Evolutionary conservation across 495 filamentous ascomycete genomes (phyloP), one percentile per base, ranked within the genome.

Genomic region (Trichoderma virens): DNA sequence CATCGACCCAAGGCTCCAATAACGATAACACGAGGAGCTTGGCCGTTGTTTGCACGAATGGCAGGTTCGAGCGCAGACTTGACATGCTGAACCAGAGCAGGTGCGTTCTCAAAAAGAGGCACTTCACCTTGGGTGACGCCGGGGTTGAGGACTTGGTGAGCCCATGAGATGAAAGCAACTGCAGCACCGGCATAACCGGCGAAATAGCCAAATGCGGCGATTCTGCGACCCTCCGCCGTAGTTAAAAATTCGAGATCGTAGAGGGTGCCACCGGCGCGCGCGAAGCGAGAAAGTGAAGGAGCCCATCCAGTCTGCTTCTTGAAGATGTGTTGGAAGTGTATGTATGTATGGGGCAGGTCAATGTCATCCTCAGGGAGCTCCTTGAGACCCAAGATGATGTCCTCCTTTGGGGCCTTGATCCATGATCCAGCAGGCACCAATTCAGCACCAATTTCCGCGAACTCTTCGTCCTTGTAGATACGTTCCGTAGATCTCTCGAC

Each of bases 341-440:
- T 84, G 74, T 32, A 45, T 45, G 41, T 45, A 14, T 59, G 54
- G 4, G 54, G 54, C 13, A 59, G 54, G 20, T 23, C n/a, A 45
- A 16, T 92, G 35, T 87, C 85, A 69, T 96, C 89, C 71, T 95
- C 92, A 7, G 90, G 90, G 18, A 97, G 82, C 79, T 97, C 94
- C 83, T 98, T 98, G 60, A 98, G 82, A 41, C 94, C 93, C 66
- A 97, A 82, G 69, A 96, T 91, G 70, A 92, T 90, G 70, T 93
- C 85, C 64, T 91, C 85, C 67, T 82, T 78, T 27, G 94, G 91
- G 0, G 87, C 90, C 62, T 83, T 75, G 20, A 73, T 80, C 93
- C 94, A 98, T 59, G 85, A 90, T 32, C 89, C 87, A 69, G 90
- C 88, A 18, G 87, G 85, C 5, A 97, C 89, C n/a, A 97, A 79